These are phyloP conservation scores for Fraxinus cuspidata DNA, from an alignment of 257 asterid genomes.

Conservation along the genomic window DNA sequence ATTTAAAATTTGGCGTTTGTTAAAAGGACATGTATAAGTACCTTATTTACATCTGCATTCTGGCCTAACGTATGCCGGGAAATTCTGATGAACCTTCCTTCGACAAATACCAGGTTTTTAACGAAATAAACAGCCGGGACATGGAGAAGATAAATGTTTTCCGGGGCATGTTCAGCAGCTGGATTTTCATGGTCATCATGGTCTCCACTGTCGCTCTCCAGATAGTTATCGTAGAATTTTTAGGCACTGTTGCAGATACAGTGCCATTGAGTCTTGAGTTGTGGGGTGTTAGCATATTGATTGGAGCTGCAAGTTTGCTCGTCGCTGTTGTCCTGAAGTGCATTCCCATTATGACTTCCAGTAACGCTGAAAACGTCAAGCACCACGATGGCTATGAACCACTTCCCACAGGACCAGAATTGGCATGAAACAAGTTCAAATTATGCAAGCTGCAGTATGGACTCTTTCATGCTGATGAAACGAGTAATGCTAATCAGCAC, in stretches of 20 bases:
- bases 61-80: background rate
- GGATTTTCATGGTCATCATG: constrained; percentile 60
- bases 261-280: constrained; percentile 52
- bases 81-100: background rate
- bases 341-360: constrained; percentile 48
- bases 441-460: background rate
- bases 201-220: constrained; percentile 64
- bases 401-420: constrained; percentile 72
- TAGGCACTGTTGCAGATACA: constrained; percentile 66
- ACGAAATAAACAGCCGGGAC: constrained; percentile 83
- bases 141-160: constrained; percentile 77
- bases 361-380: constrained; percentile 7
- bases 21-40: background rate
- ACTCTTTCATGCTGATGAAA: background rate
- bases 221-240: constrained; percentile 56
- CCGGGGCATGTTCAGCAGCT: constrained; percentile 62
- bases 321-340: constrained; percentile 59
- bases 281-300: constrained; percentile 59
- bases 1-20: background rate
- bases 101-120: constrained; percentile 53
- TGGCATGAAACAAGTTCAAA: constrained; percentile 36
- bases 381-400: constrained; percentile 74
- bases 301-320: constrained; percentile 53
- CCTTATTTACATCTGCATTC: background rate
- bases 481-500: background rate